These are phyloP conservation scores for Diplodia corticola DNA, from an alignment of 2,329 filamentous ascomycete species.

Conservation along the genomic window DNA sequence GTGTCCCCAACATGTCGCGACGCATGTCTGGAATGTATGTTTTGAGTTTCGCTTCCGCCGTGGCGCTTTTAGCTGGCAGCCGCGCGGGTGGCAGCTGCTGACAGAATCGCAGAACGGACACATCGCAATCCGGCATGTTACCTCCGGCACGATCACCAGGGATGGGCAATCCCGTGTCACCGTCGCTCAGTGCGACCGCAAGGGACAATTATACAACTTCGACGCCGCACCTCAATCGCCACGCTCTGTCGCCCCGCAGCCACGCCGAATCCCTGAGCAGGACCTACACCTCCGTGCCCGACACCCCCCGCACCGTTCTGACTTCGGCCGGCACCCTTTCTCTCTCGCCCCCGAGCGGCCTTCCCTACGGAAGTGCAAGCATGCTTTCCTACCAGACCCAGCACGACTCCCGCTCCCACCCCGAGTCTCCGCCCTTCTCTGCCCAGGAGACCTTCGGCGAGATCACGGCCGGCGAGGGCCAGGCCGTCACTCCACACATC, in stretches of 20 bases:
- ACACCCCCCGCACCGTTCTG: conserved; percentile 39
- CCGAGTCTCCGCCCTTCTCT: conserved; percentile 48
- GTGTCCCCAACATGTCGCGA: conserved; percentile 25
- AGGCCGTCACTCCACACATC: conserved; percentile 68
- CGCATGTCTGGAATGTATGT: conserved; percentile 49
- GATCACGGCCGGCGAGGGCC: conserved; percentile 60
- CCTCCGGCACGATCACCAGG: conserved; percentile 45
- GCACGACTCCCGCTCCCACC: conserved; percentile 26
- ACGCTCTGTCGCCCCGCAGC: conserved; percentile 39
- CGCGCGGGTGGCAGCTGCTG: conserved; percentile 43
- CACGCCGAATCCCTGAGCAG: conserved; percentile 29
- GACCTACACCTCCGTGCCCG: conserved; percentile 17
- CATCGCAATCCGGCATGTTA: conserved; percentile 51
- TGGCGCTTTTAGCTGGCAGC: conserved; percentile 9
- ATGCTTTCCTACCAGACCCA: conserved; percentile 27
- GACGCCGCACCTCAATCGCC: conserved; percentile 40
- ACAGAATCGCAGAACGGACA: conserved; percentile 45
- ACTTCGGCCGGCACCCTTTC: conserved; percentile 35
- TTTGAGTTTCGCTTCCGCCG: conserved; percentile 20
- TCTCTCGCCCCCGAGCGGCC: conserved; percentile 24
- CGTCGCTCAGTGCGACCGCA: conserved; percentile 40
- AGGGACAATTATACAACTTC: conserved; percentile 49
- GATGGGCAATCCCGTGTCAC: conserved; percentile 44
- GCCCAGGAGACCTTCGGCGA: conserved; percentile 55
- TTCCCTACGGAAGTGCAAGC: conserved; percentile 25